Conservation (phyloP, 805 yeast species). For the Candida broadrunensis region DNA sequence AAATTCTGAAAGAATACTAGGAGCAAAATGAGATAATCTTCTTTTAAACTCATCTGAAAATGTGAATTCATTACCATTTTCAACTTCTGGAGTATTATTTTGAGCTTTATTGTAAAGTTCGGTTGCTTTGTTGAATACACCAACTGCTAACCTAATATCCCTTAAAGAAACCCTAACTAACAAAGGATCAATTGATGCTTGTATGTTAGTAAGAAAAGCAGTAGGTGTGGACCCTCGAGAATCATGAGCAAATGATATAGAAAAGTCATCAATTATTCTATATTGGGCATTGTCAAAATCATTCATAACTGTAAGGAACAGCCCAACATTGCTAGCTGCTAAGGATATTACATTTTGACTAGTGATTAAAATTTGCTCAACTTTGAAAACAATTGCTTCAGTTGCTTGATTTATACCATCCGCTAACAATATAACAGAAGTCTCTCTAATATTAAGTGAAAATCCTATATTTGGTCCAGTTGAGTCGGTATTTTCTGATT, state of each 20-base stretch:
- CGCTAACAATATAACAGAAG: conserved; percentile 76
- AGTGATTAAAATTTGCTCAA: conserved; percentile 72
- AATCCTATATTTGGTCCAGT: conserved; percentile 36
- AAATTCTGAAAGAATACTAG: conserved; percentile 51
- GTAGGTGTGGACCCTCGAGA: conserved; percentile 60
- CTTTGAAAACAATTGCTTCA: conserved; percentile 87
- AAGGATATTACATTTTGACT: conserved; percentile 66
- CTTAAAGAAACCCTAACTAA: conserved; percentile 78
- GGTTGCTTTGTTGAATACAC: conserved; percentile 70
- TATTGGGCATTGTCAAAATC: conserved; percentile 57
- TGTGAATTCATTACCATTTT: conserved; percentile 25
- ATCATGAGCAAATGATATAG: conserved; percentile 72
- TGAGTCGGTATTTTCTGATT: not conserved
- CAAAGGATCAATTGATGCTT: conserved; percentile 74
- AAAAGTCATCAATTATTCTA: conserved; percentile 85
- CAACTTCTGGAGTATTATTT: conserved; percentile 9
- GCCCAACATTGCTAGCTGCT: conserved; percentile 75
- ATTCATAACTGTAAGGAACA: conserved; percentile 80
- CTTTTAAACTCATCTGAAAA: conserved; percentile 65
- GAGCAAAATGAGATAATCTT: conserved; percentile 63
- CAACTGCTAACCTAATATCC: conserved; percentile 78
- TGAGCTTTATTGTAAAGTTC: conserved; percentile 40
- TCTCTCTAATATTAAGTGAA: conserved; percentile 68
- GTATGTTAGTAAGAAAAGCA: conserved; percentile 59
- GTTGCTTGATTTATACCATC: conserved; percentile 67